Evolutionary conservation across 2,329 filamentous ascomycete genomes (phyloP).

Genomic region (Aspergillus brasiliensis): DNA sequence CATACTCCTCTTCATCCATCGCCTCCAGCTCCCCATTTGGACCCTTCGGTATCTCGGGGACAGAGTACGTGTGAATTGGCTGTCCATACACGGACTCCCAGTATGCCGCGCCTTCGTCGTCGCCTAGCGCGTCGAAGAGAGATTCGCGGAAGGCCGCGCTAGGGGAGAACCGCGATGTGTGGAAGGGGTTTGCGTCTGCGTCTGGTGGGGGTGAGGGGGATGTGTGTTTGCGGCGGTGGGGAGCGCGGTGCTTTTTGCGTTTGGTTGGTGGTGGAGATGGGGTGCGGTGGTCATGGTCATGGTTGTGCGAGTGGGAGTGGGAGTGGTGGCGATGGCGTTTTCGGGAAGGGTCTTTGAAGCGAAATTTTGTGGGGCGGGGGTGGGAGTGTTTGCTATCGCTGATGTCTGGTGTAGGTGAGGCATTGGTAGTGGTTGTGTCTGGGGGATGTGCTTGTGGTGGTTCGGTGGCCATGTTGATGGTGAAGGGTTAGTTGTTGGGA

Average conservation of each 20-base stretch:
- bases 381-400: conserved; percentile 16
- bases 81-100: conserved; percentile 98
- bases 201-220: neutral
- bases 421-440: neutral
- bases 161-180: conserved; percentile 55
- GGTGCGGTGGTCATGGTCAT: conserved; percentile 18
- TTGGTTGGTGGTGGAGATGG: conserved; percentile 17
- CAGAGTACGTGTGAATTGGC: conserved; percentile 79
- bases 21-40: conserved; percentile 65
- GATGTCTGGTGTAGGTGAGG: neutral
- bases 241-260: conserved; percentile 22
- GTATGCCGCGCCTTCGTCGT: conserved; percentile 92
- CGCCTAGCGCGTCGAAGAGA: conserved; percentile 93
- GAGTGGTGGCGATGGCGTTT: conserved; percentile 8
- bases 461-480: neutral
- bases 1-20: conserved; percentile 94
- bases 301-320: conserved; percentile 20
- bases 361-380: conserved; percentile 31
- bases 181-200: neutral
- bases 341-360: conserved; percentile 35
- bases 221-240: conserved; percentile 25
- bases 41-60: conserved; percentile 52
- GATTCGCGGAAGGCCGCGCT: conserved; percentile 86
- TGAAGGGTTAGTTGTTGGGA: neutral
- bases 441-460: neutral